phyloP scores from a whole-genome alignment of 768 basidiomycete genomes.

The Tylopilus felleus region DNA sequence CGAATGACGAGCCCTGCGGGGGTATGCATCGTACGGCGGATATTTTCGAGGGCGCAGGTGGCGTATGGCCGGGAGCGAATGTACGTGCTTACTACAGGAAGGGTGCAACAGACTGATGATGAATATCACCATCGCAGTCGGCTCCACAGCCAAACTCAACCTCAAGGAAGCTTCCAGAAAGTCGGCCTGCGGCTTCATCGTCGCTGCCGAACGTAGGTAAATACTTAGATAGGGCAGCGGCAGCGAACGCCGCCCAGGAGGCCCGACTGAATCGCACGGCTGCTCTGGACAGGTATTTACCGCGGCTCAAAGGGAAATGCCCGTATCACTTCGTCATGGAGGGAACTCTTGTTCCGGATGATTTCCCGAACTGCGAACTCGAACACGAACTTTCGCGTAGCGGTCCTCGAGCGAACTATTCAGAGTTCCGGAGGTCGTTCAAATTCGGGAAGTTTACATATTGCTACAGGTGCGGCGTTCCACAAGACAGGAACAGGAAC shows the following conservation, averaged over 20 bases:
- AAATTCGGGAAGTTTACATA: neutral
- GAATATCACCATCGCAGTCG: neutral
- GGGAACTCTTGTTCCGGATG: neutral
- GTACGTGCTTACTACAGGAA: neutral
- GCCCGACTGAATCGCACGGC: neutral
- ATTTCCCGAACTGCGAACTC: neutral
- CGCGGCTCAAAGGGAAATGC: neutral
- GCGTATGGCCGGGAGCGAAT: neutral
- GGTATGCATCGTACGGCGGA: neutral
- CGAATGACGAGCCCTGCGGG: neutral
- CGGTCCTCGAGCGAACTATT: neutral
- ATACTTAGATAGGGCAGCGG: neutral
- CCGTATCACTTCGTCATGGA: conserved; percentile 6
- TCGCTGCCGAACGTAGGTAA: neutral
- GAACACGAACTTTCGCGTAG: neutral
- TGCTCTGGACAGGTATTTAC: conserved; percentile 6
- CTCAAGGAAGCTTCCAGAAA: neutral
- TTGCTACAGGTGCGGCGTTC: neutral
- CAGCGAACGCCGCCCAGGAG: neutral
- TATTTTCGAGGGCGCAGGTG: neutral
- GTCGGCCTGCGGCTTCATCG: neutral
- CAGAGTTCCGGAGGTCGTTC: neutral
- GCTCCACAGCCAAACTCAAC: neutral
- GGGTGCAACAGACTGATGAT: neutral
- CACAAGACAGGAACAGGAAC: neutral